A percentile compares a stretch with the other conserved stretches of the same genome.
Conservation (phyloP, 345 rosid genomes). For the Crucihimalaya himalaica region DNA sequence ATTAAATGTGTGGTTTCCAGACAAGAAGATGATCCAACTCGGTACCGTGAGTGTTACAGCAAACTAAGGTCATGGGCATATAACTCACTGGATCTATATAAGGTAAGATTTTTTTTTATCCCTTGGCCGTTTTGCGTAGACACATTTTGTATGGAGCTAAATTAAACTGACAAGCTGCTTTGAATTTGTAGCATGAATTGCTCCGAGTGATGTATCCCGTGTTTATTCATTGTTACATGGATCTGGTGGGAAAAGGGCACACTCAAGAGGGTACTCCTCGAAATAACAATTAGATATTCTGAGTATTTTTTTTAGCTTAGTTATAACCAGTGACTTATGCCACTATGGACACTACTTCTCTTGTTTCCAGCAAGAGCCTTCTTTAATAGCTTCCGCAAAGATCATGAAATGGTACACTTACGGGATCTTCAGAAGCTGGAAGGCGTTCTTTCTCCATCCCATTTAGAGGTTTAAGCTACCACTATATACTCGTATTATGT, state of each 20-base stretch:
- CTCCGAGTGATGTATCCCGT: slow-evolving; percentile 97
- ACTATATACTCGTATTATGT: neutral
- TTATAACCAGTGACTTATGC: slow-evolving; percentile 4
- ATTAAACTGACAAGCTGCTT: slow-evolving; percentile 19
- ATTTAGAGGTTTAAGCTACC: slow-evolving; percentile 69
- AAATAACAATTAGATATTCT: neutral
- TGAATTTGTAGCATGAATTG: slow-evolving; percentile 75
- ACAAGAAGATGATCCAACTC: slow-evolving; percentile 63
- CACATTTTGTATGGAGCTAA: neutral
- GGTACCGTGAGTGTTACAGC: slow-evolving; percentile 72
- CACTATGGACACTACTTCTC: slow-evolving; percentile 16
- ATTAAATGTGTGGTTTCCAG: slow-evolving; percentile 39
- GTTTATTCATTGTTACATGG: slow-evolving; percentile 91
- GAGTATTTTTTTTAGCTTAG: neutral
- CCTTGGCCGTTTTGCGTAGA: neutral
- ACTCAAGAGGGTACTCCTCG: slow-evolving; percentile 69
- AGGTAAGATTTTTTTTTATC: slow-evolving; percentile 44
- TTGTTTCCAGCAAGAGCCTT: slow-evolving; percentile 63
- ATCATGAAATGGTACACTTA: slow-evolving; percentile 81
- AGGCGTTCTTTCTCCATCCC: slow-evolving; percentile 90
- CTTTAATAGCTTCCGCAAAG: slow-evolving; percentile 78
- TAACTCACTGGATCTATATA: slow-evolving; percentile 82
- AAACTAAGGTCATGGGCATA: slow-evolving; percentile 86
- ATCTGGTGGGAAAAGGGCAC: slow-evolving; percentile 79
- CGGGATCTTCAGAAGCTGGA: slow-evolving; percentile 94